Evolutionary conservation across 2,329 filamentous ascomycete species (phyloP).

Genomic region (Cytospora piceae): DNA sequence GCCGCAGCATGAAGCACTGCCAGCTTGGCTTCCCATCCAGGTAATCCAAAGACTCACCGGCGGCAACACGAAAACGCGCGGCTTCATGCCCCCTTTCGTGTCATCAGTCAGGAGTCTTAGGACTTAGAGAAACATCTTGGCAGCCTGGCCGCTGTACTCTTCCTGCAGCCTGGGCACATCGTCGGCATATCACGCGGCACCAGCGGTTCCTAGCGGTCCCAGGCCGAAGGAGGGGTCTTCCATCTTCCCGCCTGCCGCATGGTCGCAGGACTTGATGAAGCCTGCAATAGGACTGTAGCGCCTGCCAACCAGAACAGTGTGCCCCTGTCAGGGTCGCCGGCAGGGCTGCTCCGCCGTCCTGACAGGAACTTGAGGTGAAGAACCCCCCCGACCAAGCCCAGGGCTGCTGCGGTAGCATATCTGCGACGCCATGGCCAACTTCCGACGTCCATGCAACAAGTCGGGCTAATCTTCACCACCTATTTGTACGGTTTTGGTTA

Average conservation of each 20-base stretch:
- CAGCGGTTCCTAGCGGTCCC: slow-evolving; percentile 12
- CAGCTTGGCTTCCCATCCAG: not conserved
- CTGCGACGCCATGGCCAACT: slow-evolving; percentile 9
- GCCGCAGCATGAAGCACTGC: not conserved
- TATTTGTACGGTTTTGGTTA: not conserved
- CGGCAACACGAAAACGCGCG: not conserved
- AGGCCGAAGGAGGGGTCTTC: not conserved
- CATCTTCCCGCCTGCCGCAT: slow-evolving; percentile 21
- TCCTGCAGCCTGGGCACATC: not conserved
- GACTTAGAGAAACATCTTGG: not conserved
- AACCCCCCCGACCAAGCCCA: slow-evolving; percentile 8
- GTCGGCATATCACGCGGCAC: slow-evolving; percentile 7
- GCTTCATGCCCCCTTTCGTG: not conserved
- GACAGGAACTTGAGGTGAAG: slow-evolving; percentile 23
- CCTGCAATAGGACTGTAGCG: slow-evolving; percentile 18
- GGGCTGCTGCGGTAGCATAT: slow-evolving; percentile 10
- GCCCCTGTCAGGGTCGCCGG: slow-evolving; percentile 10
- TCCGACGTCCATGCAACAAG: slow-evolving; percentile 10
- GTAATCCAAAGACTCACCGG: not conserved
- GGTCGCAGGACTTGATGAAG: slow-evolving; percentile 15
- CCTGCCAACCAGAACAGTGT: slow-evolving; percentile 19
- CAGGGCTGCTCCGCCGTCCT: slow-evolving; percentile 20
- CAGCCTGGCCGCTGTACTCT: not conserved
- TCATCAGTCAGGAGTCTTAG: not conserved
- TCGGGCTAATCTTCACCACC: slow-evolving; percentile 11